A percentile compares a stretch with the other conserved stretches of the same genome.
phyloP scores from a whole-genome alignment of 345 rosid genomes.

The Rhodamnia rubescens region DNA sequence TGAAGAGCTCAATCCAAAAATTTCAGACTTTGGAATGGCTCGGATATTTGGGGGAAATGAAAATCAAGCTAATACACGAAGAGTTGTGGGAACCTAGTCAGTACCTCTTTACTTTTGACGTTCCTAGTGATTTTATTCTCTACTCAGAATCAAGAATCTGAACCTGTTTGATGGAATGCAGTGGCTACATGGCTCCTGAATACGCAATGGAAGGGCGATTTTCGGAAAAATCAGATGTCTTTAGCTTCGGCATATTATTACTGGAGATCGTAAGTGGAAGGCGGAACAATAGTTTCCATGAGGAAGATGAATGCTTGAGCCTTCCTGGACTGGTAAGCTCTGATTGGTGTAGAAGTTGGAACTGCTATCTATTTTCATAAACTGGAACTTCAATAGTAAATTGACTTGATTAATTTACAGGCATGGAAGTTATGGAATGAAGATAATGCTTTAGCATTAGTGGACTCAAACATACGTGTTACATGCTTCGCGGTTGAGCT shows the following conservation, averaged over 20 bases:
- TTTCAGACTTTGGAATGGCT: conserved; percentile 51
- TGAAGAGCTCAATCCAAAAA: conserved; percentile 32
- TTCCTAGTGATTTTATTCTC: neutral
- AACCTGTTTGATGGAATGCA: conserved; percentile 3
- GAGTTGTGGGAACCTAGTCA: conserved; percentile 46
- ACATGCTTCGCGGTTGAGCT: neutral
- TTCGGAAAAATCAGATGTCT: conserved; percentile 33
- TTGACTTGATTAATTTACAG: neutral
- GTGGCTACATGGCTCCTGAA: conserved; percentile 43
- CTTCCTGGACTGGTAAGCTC: conserved; percentile 26
- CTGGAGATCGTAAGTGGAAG: conserved; percentile 37
- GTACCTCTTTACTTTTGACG: neutral
- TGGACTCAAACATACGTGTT: neutral
- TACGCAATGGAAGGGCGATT: conserved; percentile 32
- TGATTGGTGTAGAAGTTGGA: neutral
- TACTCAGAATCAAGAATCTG: neutral
- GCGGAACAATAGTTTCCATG: conserved; percentile 15
- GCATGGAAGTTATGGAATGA: conserved; percentile 16
- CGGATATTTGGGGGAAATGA: conserved; percentile 20
- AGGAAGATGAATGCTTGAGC: conserved; percentile 8
- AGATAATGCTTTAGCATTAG: neutral
- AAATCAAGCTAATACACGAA: conserved; percentile 27
- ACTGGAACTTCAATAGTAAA: neutral
- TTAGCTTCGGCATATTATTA: conserved; percentile 31
- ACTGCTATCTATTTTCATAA: neutral